Evolutionary conservation across 2,329 filamentous ascomycete species (phyloP).

Genomic region (Emydomyces testavorans): DNA sequence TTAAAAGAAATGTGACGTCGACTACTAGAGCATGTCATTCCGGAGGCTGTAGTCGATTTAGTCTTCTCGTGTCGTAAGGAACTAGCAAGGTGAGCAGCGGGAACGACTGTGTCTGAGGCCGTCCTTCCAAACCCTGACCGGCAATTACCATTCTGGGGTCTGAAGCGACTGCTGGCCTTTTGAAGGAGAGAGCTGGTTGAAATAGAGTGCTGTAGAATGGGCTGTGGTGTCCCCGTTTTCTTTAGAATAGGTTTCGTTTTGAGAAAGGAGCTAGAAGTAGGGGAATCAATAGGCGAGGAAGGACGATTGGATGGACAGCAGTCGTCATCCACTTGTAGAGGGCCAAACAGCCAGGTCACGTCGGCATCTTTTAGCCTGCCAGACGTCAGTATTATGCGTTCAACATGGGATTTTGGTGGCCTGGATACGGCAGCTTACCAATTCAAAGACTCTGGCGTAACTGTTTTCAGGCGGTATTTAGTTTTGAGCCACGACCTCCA

Average conservation of each 20-base stretch:
- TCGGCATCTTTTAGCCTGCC: slow-evolving; percentile 92
- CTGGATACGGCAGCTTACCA: slow-evolving; percentile 47
- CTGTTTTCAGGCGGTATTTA: slow-evolving; percentile 73
- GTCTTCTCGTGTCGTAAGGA: slow-evolving; percentile 21
- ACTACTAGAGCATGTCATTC: slow-evolving; percentile 51
- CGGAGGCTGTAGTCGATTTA: slow-evolving; percentile 56
- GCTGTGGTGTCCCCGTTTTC: slow-evolving; percentile 90
- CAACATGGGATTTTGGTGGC: neutral
- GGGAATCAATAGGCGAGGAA: slow-evolving; percentile 44
- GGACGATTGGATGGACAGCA: slow-evolving; percentile 39
- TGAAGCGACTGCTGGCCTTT: slow-evolving; percentile 74
- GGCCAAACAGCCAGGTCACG: slow-evolving; percentile 94
- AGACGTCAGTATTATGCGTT: neutral
- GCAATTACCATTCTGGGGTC: slow-evolving; percentile 53
- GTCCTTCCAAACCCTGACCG: slow-evolving; percentile 39
- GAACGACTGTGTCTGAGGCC: slow-evolving; percentile 48
- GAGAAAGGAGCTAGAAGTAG: slow-evolving; percentile 53
- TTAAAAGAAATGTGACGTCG: slow-evolving; percentile 92
- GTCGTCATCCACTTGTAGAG: slow-evolving; percentile 48
- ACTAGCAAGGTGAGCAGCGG: slow-evolving; percentile 59
- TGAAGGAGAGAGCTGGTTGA: slow-evolving; percentile 82
- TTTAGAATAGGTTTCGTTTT: slow-evolving; percentile 86
- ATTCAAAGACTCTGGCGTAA: slow-evolving; percentile 83
- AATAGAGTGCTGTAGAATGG: slow-evolving; percentile 81
- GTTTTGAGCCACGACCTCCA: slow-evolving; percentile 96